Base-by-base conservation (phyloP, 2,329 filamentous ascomycete species). In the Ophiostoma sp. region DNA sequence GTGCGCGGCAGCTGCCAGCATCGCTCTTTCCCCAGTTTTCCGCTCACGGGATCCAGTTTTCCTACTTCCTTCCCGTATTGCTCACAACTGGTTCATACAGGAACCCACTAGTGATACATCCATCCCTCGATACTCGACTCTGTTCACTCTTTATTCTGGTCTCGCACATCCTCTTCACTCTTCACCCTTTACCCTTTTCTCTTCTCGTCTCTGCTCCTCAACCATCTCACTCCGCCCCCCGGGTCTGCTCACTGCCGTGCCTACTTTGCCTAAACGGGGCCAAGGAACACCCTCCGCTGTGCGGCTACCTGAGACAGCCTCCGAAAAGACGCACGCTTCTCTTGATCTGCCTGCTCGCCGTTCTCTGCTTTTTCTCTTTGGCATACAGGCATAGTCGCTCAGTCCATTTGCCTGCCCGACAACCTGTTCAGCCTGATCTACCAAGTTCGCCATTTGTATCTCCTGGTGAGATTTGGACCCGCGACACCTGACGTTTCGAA, bases 21-120 rank as follows among this genome's bases (percentile, higher is more conserved):
- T 60, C 9, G 67, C 44, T 68, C 66, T 36, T 64, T 67, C 67
- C 52, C 67, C 67, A 41, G 40, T 68, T 68, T 65, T 68, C 47
- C 40, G 42, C 58, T 18, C 58, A 40, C 58, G 38, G 36, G 52
- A 27, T 49, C 62, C 62, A 41, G 16, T 60, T 68, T 68, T 65
- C 66, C 36, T 49, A 36, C 55, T 44, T 60, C 63, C 60, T 64
- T 41, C 16, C 45, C 60, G 45, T 67, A 67, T 64, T 58, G 55
- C 55, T 38, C 55, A 60, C 27, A 55, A 58, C 27, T 40, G 55
- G 36, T 60, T 49, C 14, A 49, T 18, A 16, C 45, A 49, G 45
- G 14, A n/a, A 49, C 2, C n/a, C 49, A 5, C n/a, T 18, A 9
- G 27, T 27, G 8, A 9, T 9, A 18, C 55, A 11, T 38, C 4